Evolutionary conservation across 768 basidiomycete genomes (phyloP), one percentile per base, ranked within the genome.

Genomic region (Tylopilus vinaceipallidus): DNA sequence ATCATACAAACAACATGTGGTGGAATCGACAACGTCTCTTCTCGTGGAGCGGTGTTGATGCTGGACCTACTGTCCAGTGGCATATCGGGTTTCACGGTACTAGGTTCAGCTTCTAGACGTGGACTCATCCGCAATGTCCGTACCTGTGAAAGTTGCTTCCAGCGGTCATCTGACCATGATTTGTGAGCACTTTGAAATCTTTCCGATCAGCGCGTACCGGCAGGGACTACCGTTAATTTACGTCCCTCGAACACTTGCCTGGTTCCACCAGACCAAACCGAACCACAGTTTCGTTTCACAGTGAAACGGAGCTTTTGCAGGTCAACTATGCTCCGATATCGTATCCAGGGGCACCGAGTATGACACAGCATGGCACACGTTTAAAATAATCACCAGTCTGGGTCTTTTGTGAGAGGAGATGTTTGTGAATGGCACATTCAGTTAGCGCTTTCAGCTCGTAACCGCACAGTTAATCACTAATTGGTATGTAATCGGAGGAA

Each of bases 231-330:
- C n/a, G 9, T 27, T 37, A 10, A 6, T 42, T 63, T 60, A 54
- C 51, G 51, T 54, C 26, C 22, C 38, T 20, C 14, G 13, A 36
- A 36, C 11, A 24, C 42, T 32, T 10, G 1, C 27, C 36, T 16
- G 47, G 23, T 13, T 50, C 24, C 24, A 42, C 32, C 30, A 33
- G 17, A 48, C 35, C 29, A 27, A 23, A 32, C 33, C 35, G 45
- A 27, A 12, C 37, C 17, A 17, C 29, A 7, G 16, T 35, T 36
- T 44, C 4, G 26, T 60, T 50, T 23, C 52, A 49, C 53, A 45
- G 45, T 47, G 42, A 55, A 63, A 36, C 43, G 50, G 57, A 45
- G 20, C 50, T 38, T 42, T 42, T 41, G 34, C 17, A 33, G 39
- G 26, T n/a, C n/a, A n/a, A n/a, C n/a, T n/a, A n/a, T n/a, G n/a